Conservation (phyloP, 2,329 filamentous ascomycete genomes). For the Eutypella sp. region DNA sequence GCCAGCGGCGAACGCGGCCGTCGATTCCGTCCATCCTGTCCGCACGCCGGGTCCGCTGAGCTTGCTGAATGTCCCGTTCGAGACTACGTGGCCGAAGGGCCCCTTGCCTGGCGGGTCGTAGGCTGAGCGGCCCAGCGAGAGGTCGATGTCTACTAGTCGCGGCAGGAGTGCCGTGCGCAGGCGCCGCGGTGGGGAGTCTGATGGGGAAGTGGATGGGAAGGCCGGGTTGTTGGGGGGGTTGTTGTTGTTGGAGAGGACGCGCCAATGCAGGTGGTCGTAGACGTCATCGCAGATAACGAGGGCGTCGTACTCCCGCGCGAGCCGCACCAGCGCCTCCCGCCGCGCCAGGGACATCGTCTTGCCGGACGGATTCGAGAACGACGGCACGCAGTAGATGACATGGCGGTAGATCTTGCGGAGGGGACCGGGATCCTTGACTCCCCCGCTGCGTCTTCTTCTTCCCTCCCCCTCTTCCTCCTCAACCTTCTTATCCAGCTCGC, state of each 20-base stretch:
- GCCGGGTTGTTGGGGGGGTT: neutral
- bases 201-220: neutral
- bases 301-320: constrained; percentile 75
- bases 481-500: constrained; percentile 3
- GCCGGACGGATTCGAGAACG: constrained; percentile 83
- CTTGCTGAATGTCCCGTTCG: constrained; percentile 89
- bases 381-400: constrained; percentile 82
- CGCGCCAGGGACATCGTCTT: constrained; percentile 70
- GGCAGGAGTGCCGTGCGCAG: constrained; percentile 53
- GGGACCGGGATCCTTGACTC: constrained; percentile 49
- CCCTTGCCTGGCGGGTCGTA: no score
- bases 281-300: constrained; percentile 88
- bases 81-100: constrained; percentile 71
- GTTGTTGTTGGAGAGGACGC: constrained; percentile 16
- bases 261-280: constrained; percentile 89
- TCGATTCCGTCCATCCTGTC: constrained; percentile 84
- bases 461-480: neutral
- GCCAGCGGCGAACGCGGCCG: constrained; percentile 38
- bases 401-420: constrained; percentile 79
- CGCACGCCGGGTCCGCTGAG: constrained; percentile 75
- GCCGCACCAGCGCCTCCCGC: constrained; percentile 62
- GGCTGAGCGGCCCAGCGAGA: constrained; percentile 51
- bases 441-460: constrained; percentile 25
- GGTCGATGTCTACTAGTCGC: constrained; percentile 74
- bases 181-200: constrained; percentile 10